phyloP scores from a whole-genome alignment of 441 rosid genomes.

The Eruca vesicaria region DNA sequence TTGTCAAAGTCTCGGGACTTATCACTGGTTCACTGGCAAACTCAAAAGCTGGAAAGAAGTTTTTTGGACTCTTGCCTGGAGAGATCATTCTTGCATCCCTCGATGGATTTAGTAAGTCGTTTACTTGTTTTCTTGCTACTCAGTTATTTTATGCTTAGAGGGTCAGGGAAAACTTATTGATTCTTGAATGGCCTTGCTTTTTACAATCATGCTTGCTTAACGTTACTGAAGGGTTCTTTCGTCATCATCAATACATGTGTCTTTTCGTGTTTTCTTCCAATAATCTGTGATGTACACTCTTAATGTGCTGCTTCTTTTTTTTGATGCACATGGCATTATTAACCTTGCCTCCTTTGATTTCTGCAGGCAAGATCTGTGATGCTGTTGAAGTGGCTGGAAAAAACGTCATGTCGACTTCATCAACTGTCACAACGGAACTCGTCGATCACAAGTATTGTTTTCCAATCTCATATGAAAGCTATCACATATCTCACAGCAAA shows the following conservation, averaged over 20 bases:
- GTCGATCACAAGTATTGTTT: constrained; percentile 60
- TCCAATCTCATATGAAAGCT: background rate
- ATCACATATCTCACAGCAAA: background rate
- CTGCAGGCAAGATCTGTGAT: constrained; percentile 79
- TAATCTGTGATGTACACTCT: background rate
- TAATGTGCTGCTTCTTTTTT: background rate
- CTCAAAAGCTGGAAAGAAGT: constrained; percentile 82
- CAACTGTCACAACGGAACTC: constrained; percentile 78
- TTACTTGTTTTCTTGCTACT: background rate
- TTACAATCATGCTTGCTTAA: background rate
- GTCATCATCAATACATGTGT: background rate
- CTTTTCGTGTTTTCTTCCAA: background rate
- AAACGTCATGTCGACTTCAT: constrained; percentile 83
- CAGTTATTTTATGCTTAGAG: background rate
- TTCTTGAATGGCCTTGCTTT: background rate
- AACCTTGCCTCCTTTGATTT: background rate
- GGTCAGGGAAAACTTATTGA: background rate
- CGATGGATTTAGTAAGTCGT: constrained; percentile 88
- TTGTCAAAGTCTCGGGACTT: constrained; percentile 78
- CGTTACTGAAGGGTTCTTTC: background rate
- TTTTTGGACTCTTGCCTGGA: constrained; percentile 80
- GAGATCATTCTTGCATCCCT: constrained; percentile 88
- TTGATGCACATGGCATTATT: background rate
- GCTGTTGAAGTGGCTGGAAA: constrained; percentile 90
- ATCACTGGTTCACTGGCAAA: constrained; percentile 79